Base-by-base conservation (phyloP, 331 rosid species). In the Quercus lobata region DNA sequence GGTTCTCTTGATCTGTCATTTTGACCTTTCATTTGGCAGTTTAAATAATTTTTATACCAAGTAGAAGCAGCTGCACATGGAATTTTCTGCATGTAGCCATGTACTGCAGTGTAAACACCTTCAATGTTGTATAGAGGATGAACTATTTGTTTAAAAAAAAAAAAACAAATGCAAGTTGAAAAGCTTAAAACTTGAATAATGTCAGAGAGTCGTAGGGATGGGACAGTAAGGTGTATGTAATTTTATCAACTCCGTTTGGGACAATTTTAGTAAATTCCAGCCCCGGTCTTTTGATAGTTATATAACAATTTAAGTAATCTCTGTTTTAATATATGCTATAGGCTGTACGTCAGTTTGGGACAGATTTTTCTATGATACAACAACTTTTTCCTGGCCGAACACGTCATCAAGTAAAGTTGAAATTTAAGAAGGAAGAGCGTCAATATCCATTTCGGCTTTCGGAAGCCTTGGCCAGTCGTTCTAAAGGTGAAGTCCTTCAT, bases 381-480 rank as follows among this genome's bases (percentile, higher is more conserved):
- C 89, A 78, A 55, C 89, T 90, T 84, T 95, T 95, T 76, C 99
- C 94, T 3, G 85, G 75, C 80, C 86, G 88, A 83, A 84, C 97
- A 18, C 96, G 88, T 18, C 88, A 72, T 74, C 99, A 95, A 84
- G 65, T 95, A 82, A 91, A 88, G 89, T 81, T 80, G 83, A 95
- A 95, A 73, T 95, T 83, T 85, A 93, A 91, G 85, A 91, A 83
- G 83, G 97, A 95, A 89, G 94, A 90, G 83, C 86, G 90, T 8
- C 89, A 89, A 54, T 87, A 84, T 85, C 94, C 92, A 76, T 74
- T 84, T 69, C 86, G 72, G 55, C 77, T 93, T 63, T 27, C 78
- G 17, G 97, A 89, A 80, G 98, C 98, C 27, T 14, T 88, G n/a
- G 81, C 75, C 24, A 80, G 72, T 84, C 93, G 89, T 21, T 6